Evolutionary conservation across 768 basidiomycete species (phyloP), one percentile per base, ranked within the genome.

Genomic region (Termitomyces sp.): DNA sequence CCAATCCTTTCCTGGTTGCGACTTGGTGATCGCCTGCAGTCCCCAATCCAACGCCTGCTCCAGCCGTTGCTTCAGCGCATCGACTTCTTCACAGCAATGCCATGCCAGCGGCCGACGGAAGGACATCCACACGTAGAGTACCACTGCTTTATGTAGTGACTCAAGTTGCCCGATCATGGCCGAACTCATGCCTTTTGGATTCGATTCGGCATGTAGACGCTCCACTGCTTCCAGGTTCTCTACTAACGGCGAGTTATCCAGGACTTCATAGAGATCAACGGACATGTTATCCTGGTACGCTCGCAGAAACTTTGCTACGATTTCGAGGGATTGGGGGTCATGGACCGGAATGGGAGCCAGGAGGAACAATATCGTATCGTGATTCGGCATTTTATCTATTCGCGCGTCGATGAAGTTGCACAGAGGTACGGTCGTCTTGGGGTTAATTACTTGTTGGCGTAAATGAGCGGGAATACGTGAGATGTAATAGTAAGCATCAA

Each of bases 121-220:
- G 20, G 79, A 77, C 62, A 95, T 77, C 96, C 96, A 99, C 49
- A 93, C 75, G 71, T 98, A 98, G 22, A 89, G 64, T 14, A 88
- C 85, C 30, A 93, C 65, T 32, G 83, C 73, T 65, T 88, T 89
- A 72, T 99, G 94, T 59, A 92, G 72, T 5, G 80, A 76, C 71
- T 98, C 95, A 46, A 98, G 71, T 16, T 49, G 40, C 6, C 48
- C 26, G 20, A 80, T 59, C 22, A 63, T 62, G 52, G 39, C 22
- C 30, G 62, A 10, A 12, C 44, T 55, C 67, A 64, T 40, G 33
- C 47, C 12, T 33, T 18, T 16, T 5, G 50, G 4, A 32, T 49
- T 48, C 27, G 49, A 42, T 24, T 57, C 58, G 48, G 56, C 53
- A 42, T 72, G 54, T 62, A 77, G 72, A 53, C 68, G 65, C 62